Percentiles rank a stretch among this genome's conserved stretches.
Conservation (phyloP, 331 rosid species). For the Pyracantha coccinea region DNA sequence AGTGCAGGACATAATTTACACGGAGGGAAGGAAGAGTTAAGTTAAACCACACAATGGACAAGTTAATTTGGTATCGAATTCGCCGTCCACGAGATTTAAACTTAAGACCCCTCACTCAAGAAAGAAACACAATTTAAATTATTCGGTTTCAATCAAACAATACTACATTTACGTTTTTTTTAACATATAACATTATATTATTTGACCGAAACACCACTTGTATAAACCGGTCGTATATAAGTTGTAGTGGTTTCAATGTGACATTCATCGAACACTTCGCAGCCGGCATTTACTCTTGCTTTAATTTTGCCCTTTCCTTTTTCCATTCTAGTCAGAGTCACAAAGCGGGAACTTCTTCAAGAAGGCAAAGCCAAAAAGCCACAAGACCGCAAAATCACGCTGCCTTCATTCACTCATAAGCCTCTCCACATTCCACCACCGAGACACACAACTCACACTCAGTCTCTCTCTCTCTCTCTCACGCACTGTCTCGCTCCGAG, state of each 20-base stretch:
- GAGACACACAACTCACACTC: not conserved
- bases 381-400: not conserved
- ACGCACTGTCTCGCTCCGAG: not conserved
- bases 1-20: no score
- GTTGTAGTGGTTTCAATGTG: no score
- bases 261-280: not conserved
- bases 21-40: rapidly evolving
- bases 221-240: no score
- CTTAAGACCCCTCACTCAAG: rapidly evolving
- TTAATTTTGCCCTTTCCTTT: not conserved
- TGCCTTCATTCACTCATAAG: not conserved
- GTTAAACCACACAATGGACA: no score
- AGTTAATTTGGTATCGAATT: no score
- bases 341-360: constrained; percentile 1
- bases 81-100: rapidly evolving
- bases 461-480: not conserved
- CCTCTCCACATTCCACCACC: not conserved
- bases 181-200: no score
- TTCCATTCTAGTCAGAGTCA: not conserved
- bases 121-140: no score
- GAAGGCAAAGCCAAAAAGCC: not conserved
- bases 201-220: no score
- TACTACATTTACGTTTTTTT: no score
- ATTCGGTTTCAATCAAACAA: no score
- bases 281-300: not conserved